Percentiles rank a stretch among this genome's conserved stretches.
Conservation (phyloP, 306 rosid species). For the Cercis canadensis region DNA sequence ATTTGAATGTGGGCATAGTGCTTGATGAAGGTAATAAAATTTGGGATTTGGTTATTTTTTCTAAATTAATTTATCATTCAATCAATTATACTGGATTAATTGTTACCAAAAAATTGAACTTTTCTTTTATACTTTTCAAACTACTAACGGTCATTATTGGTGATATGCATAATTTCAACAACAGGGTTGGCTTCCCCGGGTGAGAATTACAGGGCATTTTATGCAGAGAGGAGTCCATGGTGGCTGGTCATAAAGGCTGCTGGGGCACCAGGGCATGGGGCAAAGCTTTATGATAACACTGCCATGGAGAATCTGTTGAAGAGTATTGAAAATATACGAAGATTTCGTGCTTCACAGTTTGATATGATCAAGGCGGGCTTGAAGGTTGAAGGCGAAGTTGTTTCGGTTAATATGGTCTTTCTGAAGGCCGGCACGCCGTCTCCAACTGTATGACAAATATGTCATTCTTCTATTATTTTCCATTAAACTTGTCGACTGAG, state of each 20-base stretch:
- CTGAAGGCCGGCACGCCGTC: conserved; percentile 90
- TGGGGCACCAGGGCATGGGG: conserved; percentile 95
- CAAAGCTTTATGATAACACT: conserved; percentile 89
- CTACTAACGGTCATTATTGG: neutral
- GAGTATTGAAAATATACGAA: conserved; percentile 79
- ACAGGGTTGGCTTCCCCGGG: conserved; percentile 76
- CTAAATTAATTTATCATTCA: neutral
- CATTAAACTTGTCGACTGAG: neutral
- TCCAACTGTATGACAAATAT: conserved; percentile 63
- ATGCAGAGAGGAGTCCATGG: conserved; percentile 84
- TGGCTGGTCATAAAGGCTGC: conserved; percentile 87
- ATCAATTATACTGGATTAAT: neutral
- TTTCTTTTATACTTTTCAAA: neutral
- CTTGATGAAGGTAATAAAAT: conserved; percentile 77
- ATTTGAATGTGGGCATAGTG: conserved; percentile 74
- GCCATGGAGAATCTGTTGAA: conserved; percentile 92
- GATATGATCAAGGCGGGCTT: conserved; percentile 84
- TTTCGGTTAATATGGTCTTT: conserved; percentile 83
- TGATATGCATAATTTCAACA: neutral
- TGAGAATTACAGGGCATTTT: conserved; percentile 70
- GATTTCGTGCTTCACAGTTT: conserved; percentile 83
- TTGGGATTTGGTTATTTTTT: neutral
- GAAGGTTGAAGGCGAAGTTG: conserved; percentile 80
- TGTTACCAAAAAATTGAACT: neutral
- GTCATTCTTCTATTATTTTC: neutral